Conservation (phyloP, 2,329 filamentous ascomycete species). For the Myriosclerotinia curreyana region DNA sequence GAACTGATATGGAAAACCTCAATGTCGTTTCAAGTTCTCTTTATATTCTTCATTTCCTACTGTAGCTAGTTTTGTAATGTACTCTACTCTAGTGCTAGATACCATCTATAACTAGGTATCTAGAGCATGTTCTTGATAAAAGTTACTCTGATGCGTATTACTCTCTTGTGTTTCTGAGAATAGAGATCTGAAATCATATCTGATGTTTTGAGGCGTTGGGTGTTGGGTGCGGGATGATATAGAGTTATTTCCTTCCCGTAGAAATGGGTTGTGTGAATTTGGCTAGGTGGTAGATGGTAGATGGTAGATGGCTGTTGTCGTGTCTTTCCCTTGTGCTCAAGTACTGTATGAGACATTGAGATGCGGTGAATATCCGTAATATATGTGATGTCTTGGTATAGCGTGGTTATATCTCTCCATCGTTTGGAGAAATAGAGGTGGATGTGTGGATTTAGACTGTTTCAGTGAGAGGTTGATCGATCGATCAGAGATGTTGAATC, state of each 20-base stretch:
- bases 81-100: too few species aligned
- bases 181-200: background rate
- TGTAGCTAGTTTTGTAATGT: too few species aligned
- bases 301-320: background rate
- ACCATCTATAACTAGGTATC: too few species aligned
- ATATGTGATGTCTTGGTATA: background rate
- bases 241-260: background rate
- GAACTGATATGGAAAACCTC: too few species aligned
- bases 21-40: too few species aligned
- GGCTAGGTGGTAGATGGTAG: background rate
- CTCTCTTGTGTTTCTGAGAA: too few species aligned
- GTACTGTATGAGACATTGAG: too few species aligned
- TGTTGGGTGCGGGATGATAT: background rate
- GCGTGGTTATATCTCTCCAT: background rate
- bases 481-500: background rate
- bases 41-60: too few species aligned
- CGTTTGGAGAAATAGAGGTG: background rate
- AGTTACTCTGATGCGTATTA: too few species aligned
- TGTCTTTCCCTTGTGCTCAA: background rate
- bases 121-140: too few species aligned
- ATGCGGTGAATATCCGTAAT: background rate
- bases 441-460: background rate
- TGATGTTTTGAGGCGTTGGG: background rate
- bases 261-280: background rate
- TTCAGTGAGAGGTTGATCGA: background rate